Conservation (phyloP, 495 filamentous ascomycete genomes). For the Penicillium flavigenum region DNA sequence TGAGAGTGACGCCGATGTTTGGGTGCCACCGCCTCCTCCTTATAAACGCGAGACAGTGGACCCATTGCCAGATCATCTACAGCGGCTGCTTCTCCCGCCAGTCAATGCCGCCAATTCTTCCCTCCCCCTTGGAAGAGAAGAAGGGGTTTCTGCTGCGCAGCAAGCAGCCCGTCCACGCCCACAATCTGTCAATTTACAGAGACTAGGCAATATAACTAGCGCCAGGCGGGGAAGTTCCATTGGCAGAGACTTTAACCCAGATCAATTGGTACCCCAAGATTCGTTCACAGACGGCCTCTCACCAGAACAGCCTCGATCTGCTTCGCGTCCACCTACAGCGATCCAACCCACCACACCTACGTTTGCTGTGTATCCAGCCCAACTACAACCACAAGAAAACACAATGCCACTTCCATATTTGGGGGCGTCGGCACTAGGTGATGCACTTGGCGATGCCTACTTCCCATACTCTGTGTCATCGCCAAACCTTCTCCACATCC, state of each 20-base stretch:
- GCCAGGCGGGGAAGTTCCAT: conserved; percentile 24
- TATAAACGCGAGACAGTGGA: conserved; percentile 70
- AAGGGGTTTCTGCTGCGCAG: conserved; percentile 27
- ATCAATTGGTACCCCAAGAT: conserved; percentile 13
- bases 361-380: conserved; percentile 21
- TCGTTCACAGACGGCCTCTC: conserved; percentile 3
- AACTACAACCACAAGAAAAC: conserved; percentile 14
- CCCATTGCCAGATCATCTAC: conserved; percentile 56
- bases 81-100: conserved; percentile 33
- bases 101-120: conserved; percentile 13
- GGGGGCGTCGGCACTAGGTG: conserved; percentile 25
- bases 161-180: conserved; percentile 27
- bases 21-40: conserved; percentile 90
- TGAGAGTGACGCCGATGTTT: conserved; percentile 88
- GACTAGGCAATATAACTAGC: conserved; percentile 33
- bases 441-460: conserved; percentile 29
- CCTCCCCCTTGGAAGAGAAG: conserved; percentile 19
- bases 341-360: conserved; percentile 15
- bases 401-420: conserved; percentile 24
- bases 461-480: conserved; percentile 43
- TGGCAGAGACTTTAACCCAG: conserved; percentile 16
- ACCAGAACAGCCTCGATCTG: background rate
- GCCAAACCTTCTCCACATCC: conserved; percentile 37
- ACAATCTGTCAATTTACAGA: conserved; percentile 30
- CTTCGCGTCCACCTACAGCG: conserved; percentile 3